Base-by-base conservation (phyloP, 1,284 basidiomycete genomes). In the Ceratobasidium theobromae region DNA sequence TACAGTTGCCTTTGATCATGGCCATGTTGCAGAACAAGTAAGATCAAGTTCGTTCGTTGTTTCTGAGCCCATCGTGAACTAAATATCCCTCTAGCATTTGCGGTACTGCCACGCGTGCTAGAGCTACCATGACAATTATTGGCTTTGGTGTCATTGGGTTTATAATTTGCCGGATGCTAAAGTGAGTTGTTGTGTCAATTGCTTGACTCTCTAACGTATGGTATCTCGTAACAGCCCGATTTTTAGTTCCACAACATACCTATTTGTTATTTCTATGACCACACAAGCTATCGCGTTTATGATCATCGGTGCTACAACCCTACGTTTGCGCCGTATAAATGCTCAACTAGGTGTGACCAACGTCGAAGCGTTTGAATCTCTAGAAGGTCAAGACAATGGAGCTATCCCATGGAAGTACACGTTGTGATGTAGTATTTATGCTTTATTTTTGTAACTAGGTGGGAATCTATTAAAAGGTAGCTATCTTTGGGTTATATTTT, bases 1-100 rank as follows among this genome's bases (percentile, higher is more conserved):
- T 43, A 1, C 54, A 57, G 41, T 21, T 57, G 14, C 54, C 54
- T 3, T 27, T 57, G 54, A 57, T 57, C 41, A 57, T 57, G 54
- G 54, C 46, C 3, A 57, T 57, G 54, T 43, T 57, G 27, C 54
- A 57, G 41, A 57, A 57, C 54, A 57, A 57, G 54, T 57, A 27
- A 43, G 54, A 45, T 16, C 5, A 41, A n/a, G n/a, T 51, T 18
- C n/a, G 28, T 4, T 25, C 12, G 3, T n/a, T n/a, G n/a, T n/a
- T n/a, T n/a, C n/a, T n/a, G n/a, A n/a, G 25, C 30, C 16, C 4
- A 33, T 14, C 6, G 30, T 18, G 11, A 14, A 35, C 35, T 27
- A 14, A 30, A 8, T 11, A 32, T n/a, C 14, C n/a, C 11, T 38
- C 8, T 30, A 57, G 54, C 23, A 43, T 57, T 46, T 43, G 54